Evolutionary conservation across 2,329 filamentous ascomycete species (phyloP).

Genomic region (Ampelomyces quisqualis): DNA sequence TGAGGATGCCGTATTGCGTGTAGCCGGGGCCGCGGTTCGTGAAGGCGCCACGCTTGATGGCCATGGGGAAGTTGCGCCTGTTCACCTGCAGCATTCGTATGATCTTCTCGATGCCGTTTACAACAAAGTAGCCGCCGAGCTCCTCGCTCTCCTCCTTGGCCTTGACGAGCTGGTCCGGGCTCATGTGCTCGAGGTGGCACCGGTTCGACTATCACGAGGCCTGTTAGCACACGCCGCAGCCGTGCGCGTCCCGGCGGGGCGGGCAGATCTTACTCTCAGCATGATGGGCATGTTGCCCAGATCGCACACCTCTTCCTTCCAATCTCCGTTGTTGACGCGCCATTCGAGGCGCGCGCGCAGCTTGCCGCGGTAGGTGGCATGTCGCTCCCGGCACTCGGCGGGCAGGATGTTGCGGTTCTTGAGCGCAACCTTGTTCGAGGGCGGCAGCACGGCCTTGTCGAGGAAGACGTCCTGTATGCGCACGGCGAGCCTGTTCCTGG

Average conservation of each 20-base stretch:
- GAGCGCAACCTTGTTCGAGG: constrained; percentile 77
- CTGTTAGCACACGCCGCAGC: constrained; percentile 24
- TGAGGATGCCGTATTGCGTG: constrained; percentile 85
- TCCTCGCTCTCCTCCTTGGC: constrained; percentile 96
- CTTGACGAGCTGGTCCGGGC: constrained; percentile 77
- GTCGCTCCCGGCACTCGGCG: constrained; percentile 90
- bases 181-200: constrained; percentile 85
- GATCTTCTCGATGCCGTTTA: constrained; percentile 97
- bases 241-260: constrained; percentile 12
- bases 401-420: constrained; percentile 84
- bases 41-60: constrained; percentile 89
- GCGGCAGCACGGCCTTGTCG: constrained; percentile 76
- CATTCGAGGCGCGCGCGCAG: constrained; percentile 82
- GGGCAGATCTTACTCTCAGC: constrained; percentile 66
- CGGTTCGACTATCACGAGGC: constrained; percentile 67
- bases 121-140: constrained; percentile 92
- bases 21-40: constrained; percentile 82
- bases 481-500: constrained; percentile 74
- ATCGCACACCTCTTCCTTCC: constrained; percentile 78
- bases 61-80: constrained; percentile 91
- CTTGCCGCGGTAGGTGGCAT: constrained; percentile 86
- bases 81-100: constrained; percentile 90
- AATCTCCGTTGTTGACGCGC: constrained; percentile 81
- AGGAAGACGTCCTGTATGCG: constrained; percentile 79
- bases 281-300: constrained; percentile 89